phyloP scores from a whole-genome alignment of 2,329 filamentous ascomycete genomes.

The Fonsecaea monophora region DNA sequence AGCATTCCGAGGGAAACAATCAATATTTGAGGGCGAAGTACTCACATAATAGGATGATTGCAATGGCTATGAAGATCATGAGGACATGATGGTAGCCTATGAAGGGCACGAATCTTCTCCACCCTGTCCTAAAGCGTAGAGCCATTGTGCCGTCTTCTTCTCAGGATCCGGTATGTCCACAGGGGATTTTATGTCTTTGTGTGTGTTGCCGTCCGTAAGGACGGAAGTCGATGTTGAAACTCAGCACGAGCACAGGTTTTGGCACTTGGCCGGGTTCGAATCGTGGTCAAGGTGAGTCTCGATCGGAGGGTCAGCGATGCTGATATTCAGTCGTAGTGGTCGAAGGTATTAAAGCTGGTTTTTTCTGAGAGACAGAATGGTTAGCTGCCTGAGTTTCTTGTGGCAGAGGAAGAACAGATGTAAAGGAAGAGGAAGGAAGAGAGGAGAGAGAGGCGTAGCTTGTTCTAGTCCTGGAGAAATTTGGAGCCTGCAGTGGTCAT shows the following conservation, averaged over 20 bases:
- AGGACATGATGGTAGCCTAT: slow-evolving; percentile 82
- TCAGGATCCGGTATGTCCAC: slow-evolving; percentile 4
- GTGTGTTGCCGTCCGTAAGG: slow-evolving; percentile 35
- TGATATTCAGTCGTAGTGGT: background rate
- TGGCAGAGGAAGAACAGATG: slow-evolving; percentile 13
- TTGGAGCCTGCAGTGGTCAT: slow-evolving; percentile 29
- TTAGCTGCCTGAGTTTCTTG: slow-evolving; percentile 32
- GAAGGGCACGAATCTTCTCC: slow-evolving; percentile 62
- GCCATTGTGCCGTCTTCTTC: slow-evolving; percentile 26
- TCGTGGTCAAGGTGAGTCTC: slow-evolving; percentile 19
- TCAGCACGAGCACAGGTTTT: slow-evolving; percentile 33
- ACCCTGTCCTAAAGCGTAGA: slow-evolving; percentile 44
- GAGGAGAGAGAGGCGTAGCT: slow-evolving; percentile 49
- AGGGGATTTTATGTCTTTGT: slow-evolving; percentile 3
- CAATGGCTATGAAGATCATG: slow-evolving; percentile 93
- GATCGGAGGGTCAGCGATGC: background rate
- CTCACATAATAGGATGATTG: slow-evolving; percentile 94
- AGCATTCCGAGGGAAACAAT: background rate
- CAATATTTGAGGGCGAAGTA: slow-evolving; percentile 37
- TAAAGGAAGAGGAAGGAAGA: slow-evolving; percentile 43
- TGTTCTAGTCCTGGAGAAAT: slow-evolving; percentile 38
- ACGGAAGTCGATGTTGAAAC: slow-evolving; percentile 30
- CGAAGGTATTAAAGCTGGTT: background rate
- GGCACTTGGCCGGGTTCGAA: slow-evolving; percentile 24
- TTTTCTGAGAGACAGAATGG: slow-evolving; percentile 12